Conservation (phyloP, 1,139 yeast genomes). For the Pichiaceae sp. region DNA sequence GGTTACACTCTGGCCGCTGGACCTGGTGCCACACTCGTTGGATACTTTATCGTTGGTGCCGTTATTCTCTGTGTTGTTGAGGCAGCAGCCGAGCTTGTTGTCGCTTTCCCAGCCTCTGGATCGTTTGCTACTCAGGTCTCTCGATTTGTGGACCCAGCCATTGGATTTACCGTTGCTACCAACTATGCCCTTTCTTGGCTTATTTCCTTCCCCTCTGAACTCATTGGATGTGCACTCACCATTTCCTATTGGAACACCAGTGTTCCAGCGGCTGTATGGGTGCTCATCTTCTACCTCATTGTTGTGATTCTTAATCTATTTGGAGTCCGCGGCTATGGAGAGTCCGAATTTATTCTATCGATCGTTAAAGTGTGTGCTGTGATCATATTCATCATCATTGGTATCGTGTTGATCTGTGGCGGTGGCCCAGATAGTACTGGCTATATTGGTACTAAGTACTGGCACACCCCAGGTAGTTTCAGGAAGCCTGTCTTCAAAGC, state of each 20-base stretch:
- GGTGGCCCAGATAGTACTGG: slow-evolving; percentile 49
- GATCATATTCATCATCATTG: slow-evolving; percentile 57
- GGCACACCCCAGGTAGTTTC: slow-evolving; percentile 53
- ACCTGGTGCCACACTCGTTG: slow-evolving; percentile 52
- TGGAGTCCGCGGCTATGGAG: slow-evolving; percentile 55
- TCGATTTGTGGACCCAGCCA: slow-evolving; percentile 55
- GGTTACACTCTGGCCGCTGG: slow-evolving; percentile 55
- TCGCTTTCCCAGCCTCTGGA: slow-evolving; percentile 58
- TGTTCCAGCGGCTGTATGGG: slow-evolving; percentile 57
- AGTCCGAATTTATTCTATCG: slow-evolving; percentile 53
- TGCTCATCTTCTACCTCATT: slow-evolving; percentile 46
- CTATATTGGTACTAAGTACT: slow-evolving; percentile 47
- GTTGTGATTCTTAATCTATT: slow-evolving; percentile 48
- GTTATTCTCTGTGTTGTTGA: slow-evolving; percentile 59
- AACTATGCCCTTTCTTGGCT: slow-evolving; percentile 61
- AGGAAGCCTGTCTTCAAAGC: slow-evolving; percentile 56
- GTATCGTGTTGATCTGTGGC: slow-evolving; percentile 57
- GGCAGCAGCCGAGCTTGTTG: slow-evolving; percentile 56
- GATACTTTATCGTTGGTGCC: slow-evolving; percentile 35
- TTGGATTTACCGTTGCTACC: slow-evolving; percentile 71
- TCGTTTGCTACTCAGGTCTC: slow-evolving; percentile 55
- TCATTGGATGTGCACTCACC: slow-evolving; percentile 60
- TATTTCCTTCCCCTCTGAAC: slow-evolving; percentile 54
- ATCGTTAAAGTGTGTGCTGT: slow-evolving; percentile 50
- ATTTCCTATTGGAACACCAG: slow-evolving; percentile 52